These are phyloP conservation scores for Tetrahymena thermophila DNA, from an alignment of 73 alveolate genomes.

Conservation along the genomic window DNA sequence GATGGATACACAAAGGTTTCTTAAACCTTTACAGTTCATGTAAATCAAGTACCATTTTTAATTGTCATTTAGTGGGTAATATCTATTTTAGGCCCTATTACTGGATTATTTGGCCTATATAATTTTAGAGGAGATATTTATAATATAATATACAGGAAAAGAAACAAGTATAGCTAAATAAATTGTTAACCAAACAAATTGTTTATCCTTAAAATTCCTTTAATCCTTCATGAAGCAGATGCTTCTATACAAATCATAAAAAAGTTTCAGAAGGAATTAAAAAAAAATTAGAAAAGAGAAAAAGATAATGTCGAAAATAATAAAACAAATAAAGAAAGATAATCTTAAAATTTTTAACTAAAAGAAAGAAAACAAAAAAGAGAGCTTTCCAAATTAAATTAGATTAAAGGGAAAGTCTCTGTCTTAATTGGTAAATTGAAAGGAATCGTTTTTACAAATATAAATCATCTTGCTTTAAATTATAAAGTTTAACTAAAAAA, in stretches of 20 bases:
- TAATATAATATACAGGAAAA: no score
- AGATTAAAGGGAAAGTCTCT: not conserved
- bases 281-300: not conserved
- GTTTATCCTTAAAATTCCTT: not conserved
- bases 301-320: no score
- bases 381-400: not conserved
- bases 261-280: not conserved
- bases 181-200: not conserved
- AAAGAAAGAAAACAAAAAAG: no score
- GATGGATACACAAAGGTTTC: not conserved
- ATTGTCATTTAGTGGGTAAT: not conserved
- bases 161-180: not conserved
- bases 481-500: no score
- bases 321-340: not conserved
- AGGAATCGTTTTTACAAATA: not conserved
- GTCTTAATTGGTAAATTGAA: not conserved
- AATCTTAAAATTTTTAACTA: not conserved
- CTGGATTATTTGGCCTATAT: not conserved
- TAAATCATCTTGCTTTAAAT: not conserved
- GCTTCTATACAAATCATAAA: not conserved
- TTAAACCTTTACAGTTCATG: not conserved
- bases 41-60: not conserved
- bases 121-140: not conserved
- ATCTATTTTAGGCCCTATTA: not conserved
- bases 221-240: not conserved